Conservation (phyloP, 208 protist genomes). For the Leishmania major region DNA sequence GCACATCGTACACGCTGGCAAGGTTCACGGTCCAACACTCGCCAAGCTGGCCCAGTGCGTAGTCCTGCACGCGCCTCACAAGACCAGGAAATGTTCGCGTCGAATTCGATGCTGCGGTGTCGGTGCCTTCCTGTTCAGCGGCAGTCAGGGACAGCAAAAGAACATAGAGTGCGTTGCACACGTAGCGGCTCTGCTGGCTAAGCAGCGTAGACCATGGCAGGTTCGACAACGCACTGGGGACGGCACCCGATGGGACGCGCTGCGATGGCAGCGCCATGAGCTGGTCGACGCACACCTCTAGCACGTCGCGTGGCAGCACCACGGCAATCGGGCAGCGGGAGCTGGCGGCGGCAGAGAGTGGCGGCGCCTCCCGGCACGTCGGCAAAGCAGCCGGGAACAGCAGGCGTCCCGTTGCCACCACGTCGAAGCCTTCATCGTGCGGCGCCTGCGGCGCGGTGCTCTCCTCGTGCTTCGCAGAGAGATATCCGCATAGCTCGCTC, state of each 20-base stretch:
- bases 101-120: neutral
- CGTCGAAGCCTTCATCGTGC: neutral
- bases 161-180: conserved; percentile 66
- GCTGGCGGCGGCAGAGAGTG: neutral
- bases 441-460: neutral
- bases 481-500: conserved; percentile 49
- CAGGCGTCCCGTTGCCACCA: neutral
- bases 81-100: neutral
- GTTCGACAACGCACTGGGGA: conserved; percentile 42
- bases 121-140: neutral
- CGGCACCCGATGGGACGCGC: conserved; percentile 31
- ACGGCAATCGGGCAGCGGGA: conserved; percentile 16
- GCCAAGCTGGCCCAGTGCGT: conserved; percentile 64
- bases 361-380: conserved; percentile 12
- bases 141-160: conserved; percentile 26
- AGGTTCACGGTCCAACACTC: conserved; percentile 79
- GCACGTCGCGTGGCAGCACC: conserved; percentile 7
- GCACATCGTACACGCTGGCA: conserved; percentile 71
- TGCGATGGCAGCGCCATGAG: conserved; percentile 26
- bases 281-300: conserved; percentile 19
- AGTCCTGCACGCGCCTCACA: conserved; percentile 46
- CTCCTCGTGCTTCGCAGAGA: conserved; percentile 11
- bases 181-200: conserved; percentile 57
- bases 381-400: conserved; percentile 7
- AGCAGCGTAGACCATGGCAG: conserved; percentile 60